Evolutionary conservation across 768 basidiomycete genomes (phyloP).

Genomic region (Rhodotorula diobovata): DNA sequence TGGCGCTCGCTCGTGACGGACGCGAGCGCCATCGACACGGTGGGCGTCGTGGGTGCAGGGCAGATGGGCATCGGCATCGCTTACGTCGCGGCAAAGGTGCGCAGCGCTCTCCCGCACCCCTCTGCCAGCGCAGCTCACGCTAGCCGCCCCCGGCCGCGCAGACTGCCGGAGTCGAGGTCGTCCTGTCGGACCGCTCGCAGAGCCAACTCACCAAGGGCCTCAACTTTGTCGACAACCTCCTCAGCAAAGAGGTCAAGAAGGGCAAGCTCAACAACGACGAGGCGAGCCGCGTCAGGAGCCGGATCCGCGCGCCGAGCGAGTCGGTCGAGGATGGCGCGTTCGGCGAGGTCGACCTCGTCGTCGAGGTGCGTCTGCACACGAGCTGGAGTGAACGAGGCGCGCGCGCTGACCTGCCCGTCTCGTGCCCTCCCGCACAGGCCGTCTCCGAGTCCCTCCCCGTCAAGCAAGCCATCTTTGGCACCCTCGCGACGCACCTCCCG

Average conservation of each 20-base stretch:
- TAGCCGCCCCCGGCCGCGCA: slow-evolving; percentile 45
- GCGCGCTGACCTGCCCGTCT: too few relatives aligned
- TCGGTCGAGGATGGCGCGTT: slow-evolving; percentile 54
- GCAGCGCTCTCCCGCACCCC: neutral
- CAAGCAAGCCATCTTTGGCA: slow-evolving; percentile 71
- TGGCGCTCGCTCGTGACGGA: neutral
- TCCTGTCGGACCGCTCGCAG: slow-evolving; percentile 73
- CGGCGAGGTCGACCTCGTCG: slow-evolving; percentile 80
- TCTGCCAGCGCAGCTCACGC: neutral
- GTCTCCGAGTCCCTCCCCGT: slow-evolving; percentile 76
- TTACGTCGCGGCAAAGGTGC: slow-evolving; percentile 55
- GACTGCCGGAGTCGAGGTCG: slow-evolving; percentile 76
- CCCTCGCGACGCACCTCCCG: slow-evolving; percentile 63
- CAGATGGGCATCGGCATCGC: slow-evolving; percentile 82
- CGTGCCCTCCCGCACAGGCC: slow-evolving; percentile 54
- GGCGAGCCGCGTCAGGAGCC: slow-evolving; percentile 66
- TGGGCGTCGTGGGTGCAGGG: slow-evolving; percentile 23
- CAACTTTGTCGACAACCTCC: slow-evolving; percentile 65
- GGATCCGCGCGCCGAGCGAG: slow-evolving; percentile 59
- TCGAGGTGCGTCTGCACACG: slow-evolving; percentile 57
- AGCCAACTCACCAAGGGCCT: slow-evolving; percentile 71
- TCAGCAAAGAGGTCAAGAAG: slow-evolving; percentile 84
- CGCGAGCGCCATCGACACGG: neutral
- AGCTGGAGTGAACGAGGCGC: too few relatives aligned
- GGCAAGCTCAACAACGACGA: slow-evolving; percentile 63